phyloP scores from a whole-genome alignment of 2,329 filamentous ascomycete species.

The Pestalotiopsis sp. region DNA sequence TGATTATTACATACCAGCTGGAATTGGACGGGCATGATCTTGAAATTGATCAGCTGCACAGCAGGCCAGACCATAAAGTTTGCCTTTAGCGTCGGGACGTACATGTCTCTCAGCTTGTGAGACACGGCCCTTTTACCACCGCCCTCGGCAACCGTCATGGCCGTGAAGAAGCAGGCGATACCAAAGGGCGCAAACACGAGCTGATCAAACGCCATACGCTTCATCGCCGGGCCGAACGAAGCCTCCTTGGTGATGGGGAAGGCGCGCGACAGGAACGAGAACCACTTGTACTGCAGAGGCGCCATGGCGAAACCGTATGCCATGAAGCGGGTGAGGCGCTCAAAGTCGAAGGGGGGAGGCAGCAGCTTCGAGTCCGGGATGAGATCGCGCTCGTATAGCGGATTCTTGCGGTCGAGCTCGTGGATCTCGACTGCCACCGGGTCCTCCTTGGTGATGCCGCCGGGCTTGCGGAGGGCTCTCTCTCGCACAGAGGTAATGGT shows the following conservation, averaged over 20 bases:
- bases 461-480: conserved; percentile 63
- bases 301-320: conserved; percentile 96
- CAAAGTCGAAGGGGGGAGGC: conserved; percentile 91
- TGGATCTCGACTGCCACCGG: conserved; percentile 83
- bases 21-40: conserved; percentile 90
- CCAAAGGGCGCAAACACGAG: conserved; percentile 88
- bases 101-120: conserved; percentile 90
- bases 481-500: conserved; percentile 81
- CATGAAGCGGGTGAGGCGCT: conserved; percentile 93
- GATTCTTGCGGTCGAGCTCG: conserved; percentile 80
- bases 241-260: conserved; percentile 84
- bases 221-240: conserved; percentile 76
- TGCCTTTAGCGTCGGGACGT: conserved; percentile 88
- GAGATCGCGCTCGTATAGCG: conserved; percentile 63
- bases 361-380: conserved; percentile 63
- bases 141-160: conserved; percentile 94
- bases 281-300: conserved; percentile 94
- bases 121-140: conserved; percentile 77
- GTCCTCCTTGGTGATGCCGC: conserved; percentile 60
- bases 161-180: conserved; percentile 87
- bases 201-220: conserved; percentile 91
- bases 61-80: conserved; percentile 95
- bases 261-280: conserved; percentile 74
- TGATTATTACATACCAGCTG: conserved; percentile 73
- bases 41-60: conserved; percentile 96